Evolutionary conservation across 768 basidiomycete species (phyloP).

Genomic region (Suillus hirtellus): DNA sequence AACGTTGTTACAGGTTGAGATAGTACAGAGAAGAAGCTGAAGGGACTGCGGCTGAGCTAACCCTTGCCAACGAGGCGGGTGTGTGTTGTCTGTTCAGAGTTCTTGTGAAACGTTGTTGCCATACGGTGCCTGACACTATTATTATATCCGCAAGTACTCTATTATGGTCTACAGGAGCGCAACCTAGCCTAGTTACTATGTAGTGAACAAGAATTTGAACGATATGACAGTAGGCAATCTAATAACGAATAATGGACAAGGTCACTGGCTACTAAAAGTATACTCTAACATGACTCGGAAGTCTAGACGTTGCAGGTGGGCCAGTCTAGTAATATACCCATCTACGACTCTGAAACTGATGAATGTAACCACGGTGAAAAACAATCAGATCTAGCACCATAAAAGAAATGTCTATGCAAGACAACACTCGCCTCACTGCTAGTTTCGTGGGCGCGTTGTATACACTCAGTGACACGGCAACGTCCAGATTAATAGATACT

Average conservation of each 20-base stretch:
- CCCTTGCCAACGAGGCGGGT: background rate
- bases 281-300: background rate
- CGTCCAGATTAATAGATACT: background rate
- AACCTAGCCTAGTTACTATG: background rate
- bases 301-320: background rate
- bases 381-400: background rate
- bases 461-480: background rate
- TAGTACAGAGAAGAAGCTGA: background rate
- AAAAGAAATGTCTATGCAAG: background rate
- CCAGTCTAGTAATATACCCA: background rate
- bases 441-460: background rate
- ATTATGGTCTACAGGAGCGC: background rate
- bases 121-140: background rate
- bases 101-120: conserved; percentile 9
- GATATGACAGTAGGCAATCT: background rate
- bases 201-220: background rate
- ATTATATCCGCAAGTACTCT: background rate
- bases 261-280: background rate
- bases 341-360: background rate
- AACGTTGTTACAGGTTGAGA: background rate
- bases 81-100: background rate
- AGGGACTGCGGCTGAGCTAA: too few relatives aligned
- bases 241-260: background rate
- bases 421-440: background rate
- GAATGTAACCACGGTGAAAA: background rate